Percentiles rank a stretch among this genome's conserved stretches.
Evolutionary conservation across 352 stramenopile genomes (phyloP).

Genomic region (Hyaloperonospora arabidopsidis): DNA sequence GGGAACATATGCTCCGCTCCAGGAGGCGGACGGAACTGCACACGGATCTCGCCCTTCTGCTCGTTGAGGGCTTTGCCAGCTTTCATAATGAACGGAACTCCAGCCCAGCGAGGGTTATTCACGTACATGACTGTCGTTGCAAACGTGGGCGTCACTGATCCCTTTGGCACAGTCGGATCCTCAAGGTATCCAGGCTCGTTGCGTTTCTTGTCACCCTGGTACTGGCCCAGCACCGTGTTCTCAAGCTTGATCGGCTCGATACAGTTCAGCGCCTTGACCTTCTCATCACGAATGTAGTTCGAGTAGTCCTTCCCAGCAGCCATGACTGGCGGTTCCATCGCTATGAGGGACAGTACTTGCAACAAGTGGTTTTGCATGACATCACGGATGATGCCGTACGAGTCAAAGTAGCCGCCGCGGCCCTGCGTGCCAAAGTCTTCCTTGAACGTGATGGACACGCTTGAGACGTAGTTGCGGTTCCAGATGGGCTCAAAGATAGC

Average conservation of each 20-base stretch:
- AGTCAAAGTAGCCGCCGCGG: slow-evolving; percentile 95
- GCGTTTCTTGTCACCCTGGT: slow-evolving; percentile 74
- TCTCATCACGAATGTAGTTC: slow-evolving; percentile 94
- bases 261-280: slow-evolving; percentile 96
- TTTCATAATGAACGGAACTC: slow-evolving; percentile 99
- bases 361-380: slow-evolving; percentile 99
- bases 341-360: slow-evolving; percentile 95
- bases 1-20: slow-evolving; percentile 88
- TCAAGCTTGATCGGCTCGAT: slow-evolving; percentile 90
- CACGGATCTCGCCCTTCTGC: slow-evolving; percentile 93
- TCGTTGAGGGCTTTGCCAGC: slow-evolving; percentile 97
- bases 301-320: slow-evolving; percentile 81
- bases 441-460: slow-evolving; percentile 95
- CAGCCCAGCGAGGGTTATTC: slow-evolving; percentile 93
- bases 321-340: slow-evolving; percentile 91
- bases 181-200: slow-evolving; percentile 91
- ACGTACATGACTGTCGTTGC: slow-evolving; percentile 87
- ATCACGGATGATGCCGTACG: slow-evolving; percentile 98
- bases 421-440: slow-evolving; percentile 95
- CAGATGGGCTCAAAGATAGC: slow-evolving; percentile 95
- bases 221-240: slow-evolving; percentile 97
- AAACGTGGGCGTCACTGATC: slow-evolving; percentile 89
- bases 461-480: slow-evolving; percentile 94
- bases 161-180: slow-evolving; percentile 91
- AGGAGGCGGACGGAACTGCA: slow-evolving; percentile 94